phyloP scores from a whole-genome alignment of 306 rosid species.

The Quercus agrifolia region DNA sequence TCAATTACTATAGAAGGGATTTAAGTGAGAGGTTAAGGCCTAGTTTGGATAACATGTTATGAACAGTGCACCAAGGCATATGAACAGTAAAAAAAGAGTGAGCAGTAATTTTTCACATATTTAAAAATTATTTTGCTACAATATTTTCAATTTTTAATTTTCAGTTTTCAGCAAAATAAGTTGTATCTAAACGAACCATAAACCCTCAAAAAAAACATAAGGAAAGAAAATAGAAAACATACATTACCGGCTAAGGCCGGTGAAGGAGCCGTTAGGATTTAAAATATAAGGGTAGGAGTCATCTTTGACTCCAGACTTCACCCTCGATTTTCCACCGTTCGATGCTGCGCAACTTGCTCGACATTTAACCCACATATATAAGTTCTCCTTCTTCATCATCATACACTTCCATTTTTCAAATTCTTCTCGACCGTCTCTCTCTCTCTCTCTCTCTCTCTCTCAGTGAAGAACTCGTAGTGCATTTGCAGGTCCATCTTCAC shows the following conservation, averaged over 20 bases:
- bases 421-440: slow-evolving; percentile 44
- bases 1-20: too few species aligned
- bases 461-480: slow-evolving; percentile 4
- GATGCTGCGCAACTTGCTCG: background rate
- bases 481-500: slow-evolving; percentile 32
- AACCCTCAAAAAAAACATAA: too few species aligned
- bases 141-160: too few species aligned
- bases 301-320: background rate
- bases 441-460: background rate
- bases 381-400: background rate
- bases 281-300: background rate
- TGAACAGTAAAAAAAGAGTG: too few species aligned
- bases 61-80: too few species aligned
- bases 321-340: slow-evolving; percentile 1
- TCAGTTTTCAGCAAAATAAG: too few species aligned
- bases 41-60: too few species aligned
- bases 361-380: background rate
- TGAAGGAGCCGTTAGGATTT: slow-evolving; percentile 19
- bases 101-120: too few species aligned
- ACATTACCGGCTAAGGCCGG: background rate
- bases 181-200: too few species aligned
- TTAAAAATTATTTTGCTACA: too few species aligned
- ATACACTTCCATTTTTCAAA: slow-evolving; percentile 77
- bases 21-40: too few species aligned
- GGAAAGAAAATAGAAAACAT: background rate